phyloP scores from a whole-genome alignment of 2,329 filamentous ascomycete species.

The Fusarium sp. region DNA sequence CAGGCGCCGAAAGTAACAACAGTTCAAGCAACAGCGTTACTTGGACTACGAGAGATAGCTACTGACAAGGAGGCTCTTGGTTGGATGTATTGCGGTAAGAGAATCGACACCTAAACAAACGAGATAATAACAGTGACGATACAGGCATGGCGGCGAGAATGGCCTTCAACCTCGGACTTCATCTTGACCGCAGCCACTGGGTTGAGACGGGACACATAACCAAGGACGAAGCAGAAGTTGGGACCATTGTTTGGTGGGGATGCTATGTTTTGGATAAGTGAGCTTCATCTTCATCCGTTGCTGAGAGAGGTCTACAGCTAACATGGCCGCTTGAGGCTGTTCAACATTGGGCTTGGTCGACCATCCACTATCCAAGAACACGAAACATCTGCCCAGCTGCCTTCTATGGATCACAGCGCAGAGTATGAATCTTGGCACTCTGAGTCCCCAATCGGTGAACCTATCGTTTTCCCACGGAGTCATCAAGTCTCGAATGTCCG shows the following conservation, averaged over 20 bases:
- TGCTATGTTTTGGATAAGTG: neutral
- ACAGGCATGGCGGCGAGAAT: neutral
- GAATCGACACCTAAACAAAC: no score
- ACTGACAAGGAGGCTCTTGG: neutral
- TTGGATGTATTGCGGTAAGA: neutral
- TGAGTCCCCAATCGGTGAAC: fast-evolving
- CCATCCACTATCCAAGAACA: neutral
- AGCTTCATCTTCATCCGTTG: fast-evolving
- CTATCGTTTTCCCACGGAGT: neutral
- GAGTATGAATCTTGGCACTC: neutral
- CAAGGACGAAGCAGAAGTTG: neutral
- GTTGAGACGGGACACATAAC: neutral
- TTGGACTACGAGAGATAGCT: neutral
- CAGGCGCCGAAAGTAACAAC: neutral
- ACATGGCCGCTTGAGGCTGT: neutral
- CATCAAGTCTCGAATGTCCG: neutral
- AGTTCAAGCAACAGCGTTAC: neutral
- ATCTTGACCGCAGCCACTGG: neutral
- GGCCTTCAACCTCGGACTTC: neutral
- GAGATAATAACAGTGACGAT: neutral
- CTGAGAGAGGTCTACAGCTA: fast-evolving
- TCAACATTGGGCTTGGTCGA: neutral
- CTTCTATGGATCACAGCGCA: neutral
- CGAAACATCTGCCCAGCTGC: neutral
- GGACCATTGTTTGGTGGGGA: neutral